phyloP scores from a whole-genome alignment of 345 rosid species.

The Bretschneidera sinensis region DNA sequence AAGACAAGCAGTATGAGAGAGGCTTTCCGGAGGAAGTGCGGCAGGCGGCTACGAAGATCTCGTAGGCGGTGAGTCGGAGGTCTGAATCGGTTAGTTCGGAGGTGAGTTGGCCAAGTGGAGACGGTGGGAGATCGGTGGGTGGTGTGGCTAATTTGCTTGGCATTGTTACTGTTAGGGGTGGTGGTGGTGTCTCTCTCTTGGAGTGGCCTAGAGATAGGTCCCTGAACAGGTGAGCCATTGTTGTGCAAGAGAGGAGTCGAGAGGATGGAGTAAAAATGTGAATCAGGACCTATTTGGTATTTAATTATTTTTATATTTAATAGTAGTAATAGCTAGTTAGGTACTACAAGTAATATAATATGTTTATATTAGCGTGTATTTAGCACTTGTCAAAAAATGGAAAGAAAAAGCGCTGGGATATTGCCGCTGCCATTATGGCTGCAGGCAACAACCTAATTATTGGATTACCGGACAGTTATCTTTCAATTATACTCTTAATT shows the following conservation, averaged over 20 bases:
- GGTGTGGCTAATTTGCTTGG: conserved; percentile 12
- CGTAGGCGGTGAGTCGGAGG: conserved; percentile 80
- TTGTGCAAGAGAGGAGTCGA: conserved; percentile 10
- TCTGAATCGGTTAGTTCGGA: conserved; percentile 68
- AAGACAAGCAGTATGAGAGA: conserved; percentile 32
- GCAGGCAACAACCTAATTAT: no score
- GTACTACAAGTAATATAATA: no score
- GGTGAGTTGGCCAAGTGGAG: conserved; percentile 76
- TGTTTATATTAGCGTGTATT: no score
- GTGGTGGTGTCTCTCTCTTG: conserved; percentile 61
- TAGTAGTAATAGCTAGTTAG: no score
- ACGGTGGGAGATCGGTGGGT: conserved; percentile 49
- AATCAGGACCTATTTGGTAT: no score
- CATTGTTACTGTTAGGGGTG: conserved; percentile 25
- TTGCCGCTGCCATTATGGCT: no score
- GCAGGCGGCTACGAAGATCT: conserved; percentile 84
- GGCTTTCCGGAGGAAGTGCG: conserved; percentile 83
- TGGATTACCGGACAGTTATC: no score
- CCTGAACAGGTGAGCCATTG: conserved; percentile 94
- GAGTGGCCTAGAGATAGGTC: conserved; percentile 90
- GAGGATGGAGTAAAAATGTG: neutral
- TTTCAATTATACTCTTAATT: no score
- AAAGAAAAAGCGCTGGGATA: no score
- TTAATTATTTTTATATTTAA: no score
- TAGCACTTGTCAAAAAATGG: no score